Evolutionary conservation across 495 filamentous ascomycete genomes (phyloP).

Genomic region (Tetracladium setigerum): DNA sequence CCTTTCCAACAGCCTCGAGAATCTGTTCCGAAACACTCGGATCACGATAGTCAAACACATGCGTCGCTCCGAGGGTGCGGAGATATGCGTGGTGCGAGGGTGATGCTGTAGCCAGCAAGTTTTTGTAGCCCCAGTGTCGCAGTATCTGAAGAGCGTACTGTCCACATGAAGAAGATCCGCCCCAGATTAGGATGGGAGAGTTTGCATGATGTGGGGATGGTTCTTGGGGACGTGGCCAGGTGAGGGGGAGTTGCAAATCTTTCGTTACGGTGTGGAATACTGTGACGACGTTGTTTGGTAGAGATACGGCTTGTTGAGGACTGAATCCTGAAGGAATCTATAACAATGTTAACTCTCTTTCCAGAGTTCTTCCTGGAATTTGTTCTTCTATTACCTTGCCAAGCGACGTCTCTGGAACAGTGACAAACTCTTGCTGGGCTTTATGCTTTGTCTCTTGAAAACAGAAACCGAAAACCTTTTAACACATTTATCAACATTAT

Average conservation of each 20-base stretch:
- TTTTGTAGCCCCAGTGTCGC: slow-evolving; percentile 38
- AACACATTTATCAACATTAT: neutral
- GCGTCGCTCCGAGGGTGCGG: slow-evolving; percentile 31
- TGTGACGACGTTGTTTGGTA: slow-evolving; percentile 46
- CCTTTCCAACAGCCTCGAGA: slow-evolving; percentile 2
- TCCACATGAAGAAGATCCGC: slow-evolving; percentile 43
- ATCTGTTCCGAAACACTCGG: slow-evolving; percentile 30
- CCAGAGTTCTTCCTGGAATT: neutral
- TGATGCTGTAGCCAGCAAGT: slow-evolving; percentile 40
- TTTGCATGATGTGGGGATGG: slow-evolving; percentile 24
- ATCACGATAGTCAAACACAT: slow-evolving; percentile 39
- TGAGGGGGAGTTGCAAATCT: slow-evolving; percentile 36
- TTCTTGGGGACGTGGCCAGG: slow-evolving; percentile 35
- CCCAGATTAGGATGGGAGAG: slow-evolving; percentile 42
- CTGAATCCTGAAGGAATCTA: slow-evolving; percentile 30
- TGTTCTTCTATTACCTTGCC: slow-evolving; percentile 26
- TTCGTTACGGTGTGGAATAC: slow-evolving; percentile 37
- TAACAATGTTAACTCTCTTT: slow-evolving; percentile 3
- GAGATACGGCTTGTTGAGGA: slow-evolving; percentile 36
- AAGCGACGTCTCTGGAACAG: slow-evolving; percentile 19
- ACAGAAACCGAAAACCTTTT: slow-evolving; percentile 44
- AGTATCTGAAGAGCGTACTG: slow-evolving; percentile 41
- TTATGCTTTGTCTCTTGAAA: slow-evolving; percentile 28
- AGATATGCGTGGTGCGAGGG: slow-evolving; percentile 33
- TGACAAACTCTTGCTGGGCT: slow-evolving; percentile 38